phyloP scores from a whole-genome alignment of 768 basidiomycete genomes.

The Boletellus sp. region DNA sequence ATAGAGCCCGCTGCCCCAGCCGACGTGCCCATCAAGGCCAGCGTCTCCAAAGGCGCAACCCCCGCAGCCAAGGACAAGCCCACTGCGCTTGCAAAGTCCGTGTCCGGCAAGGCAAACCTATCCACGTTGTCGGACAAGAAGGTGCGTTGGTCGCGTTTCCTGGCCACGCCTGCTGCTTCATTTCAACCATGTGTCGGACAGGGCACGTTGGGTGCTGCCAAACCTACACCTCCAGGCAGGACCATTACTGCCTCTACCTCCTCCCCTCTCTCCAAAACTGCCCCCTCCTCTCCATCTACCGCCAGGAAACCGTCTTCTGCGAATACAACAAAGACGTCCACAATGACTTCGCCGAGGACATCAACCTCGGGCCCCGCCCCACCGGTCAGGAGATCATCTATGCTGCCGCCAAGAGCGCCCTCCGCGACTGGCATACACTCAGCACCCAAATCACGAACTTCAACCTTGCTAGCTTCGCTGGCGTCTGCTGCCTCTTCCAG shows the following conservation, averaged over 20 bases:
- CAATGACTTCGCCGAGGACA: slow-evolving; percentile 31
- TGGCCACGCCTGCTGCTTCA: slow-evolving; percentile 18
- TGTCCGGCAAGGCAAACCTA: slow-evolving; percentile 45
- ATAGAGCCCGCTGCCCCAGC: slow-evolving; percentile 18
- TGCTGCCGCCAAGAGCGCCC: slow-evolving; percentile 35
- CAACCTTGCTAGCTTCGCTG: slow-evolving; percentile 28
- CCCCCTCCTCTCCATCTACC: slow-evolving; percentile 24
- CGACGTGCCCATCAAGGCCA: slow-evolving; percentile 26
- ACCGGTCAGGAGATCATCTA: slow-evolving; percentile 31
- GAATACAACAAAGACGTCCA: slow-evolving; percentile 31
- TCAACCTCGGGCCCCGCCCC: slow-evolving; percentile 30
- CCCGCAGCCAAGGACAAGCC: slow-evolving; percentile 31
- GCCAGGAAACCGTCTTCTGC: slow-evolving; percentile 31
- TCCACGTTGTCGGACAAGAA: slow-evolving; percentile 64
- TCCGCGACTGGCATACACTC: slow-evolving; percentile 38
- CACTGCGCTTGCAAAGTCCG: slow-evolving; percentile 40
- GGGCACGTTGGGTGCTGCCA: slow-evolving; percentile 64
- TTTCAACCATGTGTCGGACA: slow-evolving; percentile 34
- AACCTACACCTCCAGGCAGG: slow-evolving; percentile 42
- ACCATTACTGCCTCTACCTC: slow-evolving; percentile 32
- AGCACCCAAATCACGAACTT: slow-evolving; percentile 36
- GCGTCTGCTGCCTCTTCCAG: slow-evolving; percentile 22
- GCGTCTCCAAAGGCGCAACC: slow-evolving; percentile 25
- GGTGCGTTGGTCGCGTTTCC: slow-evolving; percentile 39
- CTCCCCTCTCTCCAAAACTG: slow-evolving; percentile 30